Percentiles rank a stretch among this genome's conserved stretches.
Conservation (phyloP, 371 early-diverging fungal genomes). For the Syncephalastrum monosporum region DNA sequence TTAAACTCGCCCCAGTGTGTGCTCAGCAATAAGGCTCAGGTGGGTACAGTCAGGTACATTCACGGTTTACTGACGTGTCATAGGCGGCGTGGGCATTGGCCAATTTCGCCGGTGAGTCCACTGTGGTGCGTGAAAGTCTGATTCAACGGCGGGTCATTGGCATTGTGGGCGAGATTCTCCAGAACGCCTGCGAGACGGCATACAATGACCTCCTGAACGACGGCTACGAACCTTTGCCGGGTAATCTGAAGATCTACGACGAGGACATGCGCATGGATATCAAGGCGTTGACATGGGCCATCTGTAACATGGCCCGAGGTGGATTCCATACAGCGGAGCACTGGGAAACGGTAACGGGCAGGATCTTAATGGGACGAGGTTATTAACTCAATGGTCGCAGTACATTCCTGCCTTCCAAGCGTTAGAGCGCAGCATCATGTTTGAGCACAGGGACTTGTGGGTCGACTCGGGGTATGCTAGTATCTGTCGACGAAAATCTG, state of each 20-base stretch:
- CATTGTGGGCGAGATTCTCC: constrained; percentile 10
- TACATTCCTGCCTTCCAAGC: constrained; percentile 53
- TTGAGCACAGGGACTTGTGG: constrained; percentile 49
- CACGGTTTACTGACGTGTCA: neutral
- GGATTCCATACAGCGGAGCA: constrained; percentile 39
- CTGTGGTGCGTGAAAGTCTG: constrained; percentile 33
- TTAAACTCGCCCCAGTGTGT: constrained; percentile 11
- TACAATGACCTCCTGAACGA: neutral
- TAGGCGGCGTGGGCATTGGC: constrained; percentile 50
- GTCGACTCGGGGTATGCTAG: constrained; percentile 53
- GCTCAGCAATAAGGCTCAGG: constrained; percentile 42
- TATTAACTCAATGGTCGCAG: constrained; percentile 16
- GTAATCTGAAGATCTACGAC: constrained; percentile 18
- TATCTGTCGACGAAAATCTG: no score
- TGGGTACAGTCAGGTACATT: constrained; percentile 9
- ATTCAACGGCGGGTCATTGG: constrained; percentile 20
- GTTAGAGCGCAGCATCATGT: constrained; percentile 40
- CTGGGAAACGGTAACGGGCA: constrained; percentile 24
- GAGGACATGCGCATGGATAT: constrained; percentile 28
- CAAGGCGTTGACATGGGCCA: constrained; percentile 39
- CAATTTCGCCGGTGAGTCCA: constrained; percentile 48
- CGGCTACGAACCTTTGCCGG: neutral
- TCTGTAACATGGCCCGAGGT: constrained; percentile 50
- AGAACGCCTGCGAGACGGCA: constrained; percentile 11
- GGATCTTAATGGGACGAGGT: neutral